Evolutionary conservation across 768 basidiomycete species (phyloP).

Genomic region (Suillus subaureus): DNA sequence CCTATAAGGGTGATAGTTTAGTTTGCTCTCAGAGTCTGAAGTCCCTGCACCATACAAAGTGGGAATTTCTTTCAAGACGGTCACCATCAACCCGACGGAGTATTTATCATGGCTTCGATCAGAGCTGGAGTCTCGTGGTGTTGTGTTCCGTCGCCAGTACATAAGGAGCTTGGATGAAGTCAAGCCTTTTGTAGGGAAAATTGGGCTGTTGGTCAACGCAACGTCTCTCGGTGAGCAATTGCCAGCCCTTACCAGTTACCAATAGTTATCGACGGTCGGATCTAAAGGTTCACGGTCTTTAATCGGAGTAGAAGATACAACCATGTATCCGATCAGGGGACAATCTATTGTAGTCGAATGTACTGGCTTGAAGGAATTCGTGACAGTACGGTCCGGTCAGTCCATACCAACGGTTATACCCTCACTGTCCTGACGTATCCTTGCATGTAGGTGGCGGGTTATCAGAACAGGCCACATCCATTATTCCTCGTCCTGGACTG

Average conservation of each 20-base stretch:
- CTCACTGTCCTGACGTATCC: not conserved
- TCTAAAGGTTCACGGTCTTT: conserved; percentile 63
- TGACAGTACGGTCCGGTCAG: conserved; percentile 32
- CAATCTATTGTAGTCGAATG: conserved; percentile 82
- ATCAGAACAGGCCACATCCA: conserved; percentile 45
- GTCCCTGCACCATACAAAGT: conserved; percentile 35
- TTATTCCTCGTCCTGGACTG: conserved; percentile 59
- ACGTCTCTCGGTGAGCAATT: conserved; percentile 50
- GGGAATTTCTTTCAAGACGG: conserved; percentile 48
- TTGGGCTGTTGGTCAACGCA: conserved; percentile 54
- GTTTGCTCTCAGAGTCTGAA: conserved; percentile 36
- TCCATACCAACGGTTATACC: not conserved
- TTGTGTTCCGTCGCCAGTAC: conserved; percentile 44
- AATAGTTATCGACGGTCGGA: not conserved
- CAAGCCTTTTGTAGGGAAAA: conserved; percentile 36
- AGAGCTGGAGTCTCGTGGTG: conserved; percentile 40
- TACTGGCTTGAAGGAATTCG: conserved; percentile 52
- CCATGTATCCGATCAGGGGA: conserved; percentile 79
- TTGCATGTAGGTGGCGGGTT: not conserved
- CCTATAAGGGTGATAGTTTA: conserved; percentile 14
- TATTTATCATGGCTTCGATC: conserved; percentile 54
- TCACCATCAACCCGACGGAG: conserved; percentile 50
- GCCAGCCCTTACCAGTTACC: not conserved
- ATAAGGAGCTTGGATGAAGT: conserved; percentile 50
- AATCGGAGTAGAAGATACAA: conserved; percentile 79